Evolutionary conservation across 306 rosid species (phyloP).

Genomic region (Lablab purpureus): DNA sequence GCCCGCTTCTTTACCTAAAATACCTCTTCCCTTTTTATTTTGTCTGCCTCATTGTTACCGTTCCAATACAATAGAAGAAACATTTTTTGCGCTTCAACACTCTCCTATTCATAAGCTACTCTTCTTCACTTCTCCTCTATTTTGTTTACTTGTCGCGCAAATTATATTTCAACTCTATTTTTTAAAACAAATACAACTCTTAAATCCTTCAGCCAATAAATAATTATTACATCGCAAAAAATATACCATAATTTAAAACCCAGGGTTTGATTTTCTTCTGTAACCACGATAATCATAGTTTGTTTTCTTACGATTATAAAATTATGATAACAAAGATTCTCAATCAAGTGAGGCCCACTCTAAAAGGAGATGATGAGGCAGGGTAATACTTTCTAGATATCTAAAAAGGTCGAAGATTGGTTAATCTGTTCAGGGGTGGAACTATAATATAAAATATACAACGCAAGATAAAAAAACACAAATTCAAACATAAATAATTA

Average conservation of each 20-base stretch:
- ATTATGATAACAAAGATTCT: slow-evolving; percentile 41
- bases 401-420: slow-evolving; percentile 48
- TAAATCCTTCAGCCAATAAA: not conserved
- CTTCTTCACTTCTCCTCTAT: not conserved
- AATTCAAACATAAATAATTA: not conserved
- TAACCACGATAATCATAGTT: not conserved
- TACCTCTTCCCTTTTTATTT: not conserved
- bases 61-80: slow-evolving; percentile 4
- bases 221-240: not conserved
- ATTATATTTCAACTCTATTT: not conserved
- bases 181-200: not conserved
- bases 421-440: slow-evolving; percentile 26
- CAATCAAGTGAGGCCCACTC: slow-evolving; percentile 48
- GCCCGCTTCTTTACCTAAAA: slow-evolving; percentile 8
- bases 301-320: slow-evolving; percentile 8
- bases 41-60: not conserved
- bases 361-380: slow-evolving; percentile 27
- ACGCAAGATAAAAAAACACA: not conserved
- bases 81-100: not conserved
- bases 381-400: slow-evolving; percentile 35
- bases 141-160: not conserved
- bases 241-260: slow-evolving; percentile 17
- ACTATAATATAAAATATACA: not conserved
- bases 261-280: slow-evolving; percentile 34
- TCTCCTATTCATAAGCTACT: not conserved